A percentile compares a stretch with the other conserved stretches of the same genome.
Evolutionary conservation across 176 grass and related monocot genomes (phyloP).

Genomic region (Triticum turgidum): DNA sequence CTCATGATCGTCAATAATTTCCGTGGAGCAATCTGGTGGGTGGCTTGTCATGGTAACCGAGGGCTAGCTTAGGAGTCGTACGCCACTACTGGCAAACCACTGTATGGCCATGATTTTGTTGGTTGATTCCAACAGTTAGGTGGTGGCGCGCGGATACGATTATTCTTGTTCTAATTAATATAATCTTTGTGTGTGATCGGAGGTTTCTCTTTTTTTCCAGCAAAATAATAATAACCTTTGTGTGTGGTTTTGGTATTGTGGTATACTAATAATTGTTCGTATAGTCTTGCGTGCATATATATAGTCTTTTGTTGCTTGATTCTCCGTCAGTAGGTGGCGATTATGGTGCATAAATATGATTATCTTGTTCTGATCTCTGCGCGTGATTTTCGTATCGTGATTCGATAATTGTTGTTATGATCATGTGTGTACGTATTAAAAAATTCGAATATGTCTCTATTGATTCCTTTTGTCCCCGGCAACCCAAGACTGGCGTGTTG

Average conservation of each 20-base stretch:
- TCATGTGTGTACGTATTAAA: not conserved
- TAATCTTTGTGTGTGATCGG: not conserved
- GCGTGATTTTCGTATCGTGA: not conserved
- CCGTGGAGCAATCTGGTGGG: constrained; percentile 20
- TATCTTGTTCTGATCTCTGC: not conserved
- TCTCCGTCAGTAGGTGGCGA: no score
- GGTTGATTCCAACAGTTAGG: not conserved
- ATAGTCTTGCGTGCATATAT: no score
- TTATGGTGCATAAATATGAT: not conserved
- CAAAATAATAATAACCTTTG: no score
- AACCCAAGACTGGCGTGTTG: not conserved
- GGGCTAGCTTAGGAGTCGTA: not conserved
- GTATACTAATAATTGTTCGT: no score
- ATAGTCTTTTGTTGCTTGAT: no score
- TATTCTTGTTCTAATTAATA: no score
- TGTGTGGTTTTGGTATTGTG: no score
- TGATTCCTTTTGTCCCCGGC: not conserved
- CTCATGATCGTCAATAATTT: constrained; percentile 6
- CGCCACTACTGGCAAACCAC: not conserved
- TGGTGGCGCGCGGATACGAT: not conserved
- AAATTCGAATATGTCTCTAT: not conserved
- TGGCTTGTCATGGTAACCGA: constrained; percentile 17
- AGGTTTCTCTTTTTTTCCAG: no score
- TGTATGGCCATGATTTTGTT: not conserved
- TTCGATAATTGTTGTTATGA: not conserved